phyloP scores from a whole-genome alignment of 2,329 filamentous ascomycete species.

The Aureobasidium melanogenum region DNA sequence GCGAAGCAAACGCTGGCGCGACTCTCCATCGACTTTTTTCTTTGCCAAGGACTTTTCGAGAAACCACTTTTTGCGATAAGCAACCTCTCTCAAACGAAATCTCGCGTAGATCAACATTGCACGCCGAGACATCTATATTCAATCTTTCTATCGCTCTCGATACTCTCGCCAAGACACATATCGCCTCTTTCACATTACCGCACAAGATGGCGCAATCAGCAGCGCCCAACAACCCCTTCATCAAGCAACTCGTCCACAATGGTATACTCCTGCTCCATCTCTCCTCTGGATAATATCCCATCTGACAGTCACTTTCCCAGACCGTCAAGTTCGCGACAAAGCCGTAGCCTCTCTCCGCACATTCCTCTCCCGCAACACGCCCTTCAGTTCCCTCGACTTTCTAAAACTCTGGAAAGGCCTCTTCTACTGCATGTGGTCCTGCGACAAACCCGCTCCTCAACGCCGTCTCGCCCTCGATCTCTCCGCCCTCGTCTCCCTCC shows the following conservation, averaged over 20 bases:
- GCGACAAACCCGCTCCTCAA: constrained; percentile 79
- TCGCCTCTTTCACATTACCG: background rate
- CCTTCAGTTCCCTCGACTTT: constrained; percentile 60
- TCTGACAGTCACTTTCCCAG: constrained; percentile 51
- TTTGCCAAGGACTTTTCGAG: background rate
- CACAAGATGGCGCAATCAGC: constrained; percentile 10
- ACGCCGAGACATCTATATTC: background rate
- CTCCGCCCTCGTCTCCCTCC: constrained; percentile 55
- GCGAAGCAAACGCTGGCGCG: background rate
- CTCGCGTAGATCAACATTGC: background rate
- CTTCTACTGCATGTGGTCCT: constrained; percentile 86
- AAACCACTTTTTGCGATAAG: background rate
- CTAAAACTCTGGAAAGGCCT: constrained; percentile 92
- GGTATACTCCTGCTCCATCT: constrained; percentile 54
- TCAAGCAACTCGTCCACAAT: constrained; percentile 76
- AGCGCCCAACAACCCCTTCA: constrained; percentile 54
- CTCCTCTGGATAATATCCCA: constrained; percentile 44
- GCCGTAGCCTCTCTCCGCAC: constrained; percentile 65
- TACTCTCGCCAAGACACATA: background rate
- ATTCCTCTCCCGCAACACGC: constrained; percentile 59
- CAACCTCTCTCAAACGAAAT: background rate
- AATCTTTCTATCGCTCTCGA: no score
- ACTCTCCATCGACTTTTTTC: constrained; percentile 1
- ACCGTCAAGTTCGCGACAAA: constrained; percentile 18
- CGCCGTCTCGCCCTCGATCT: constrained; percentile 74